Percentiles rank a stretch among this genome's conserved stretches.
Evolutionary conservation across 2,329 filamentous ascomycete species (phyloP).

Genomic region (Emericellopsis cladophorae): DNA sequence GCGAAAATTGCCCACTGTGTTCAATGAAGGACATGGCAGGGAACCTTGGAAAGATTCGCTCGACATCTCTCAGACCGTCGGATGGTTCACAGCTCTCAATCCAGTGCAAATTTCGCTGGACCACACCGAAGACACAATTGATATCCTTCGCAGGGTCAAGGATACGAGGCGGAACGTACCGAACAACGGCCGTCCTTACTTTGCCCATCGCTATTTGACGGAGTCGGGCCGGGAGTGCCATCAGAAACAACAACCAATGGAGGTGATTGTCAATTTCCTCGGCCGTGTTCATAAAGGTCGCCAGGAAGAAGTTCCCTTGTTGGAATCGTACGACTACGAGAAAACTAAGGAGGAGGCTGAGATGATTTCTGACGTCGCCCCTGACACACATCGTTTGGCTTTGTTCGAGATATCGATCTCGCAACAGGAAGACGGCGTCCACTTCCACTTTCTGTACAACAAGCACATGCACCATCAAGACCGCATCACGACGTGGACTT

Average conservation of each 20-base stretch:
- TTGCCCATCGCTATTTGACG: constrained; percentile 19
- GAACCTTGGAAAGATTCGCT: constrained; percentile 16
- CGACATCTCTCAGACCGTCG: constrained; percentile 21
- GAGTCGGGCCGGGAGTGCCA: constrained; percentile 15
- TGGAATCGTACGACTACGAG: constrained; percentile 1
- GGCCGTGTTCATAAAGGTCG: constrained; percentile 4
- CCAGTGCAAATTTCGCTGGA: constrained; percentile 10
- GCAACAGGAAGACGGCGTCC: constrained; percentile 11
- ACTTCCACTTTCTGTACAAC: not conserved
- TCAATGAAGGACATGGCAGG: constrained; percentile 21
- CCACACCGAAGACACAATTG: not conserved
- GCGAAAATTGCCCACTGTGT: constrained; percentile 13
- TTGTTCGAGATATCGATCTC: constrained; percentile 10
- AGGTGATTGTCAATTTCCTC: constrained; percentile 36
- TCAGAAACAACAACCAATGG: constrained; percentile 21
- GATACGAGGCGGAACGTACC: constrained; percentile 11
- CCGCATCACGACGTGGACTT: not conserved
- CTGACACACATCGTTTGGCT: constrained; percentile 3
- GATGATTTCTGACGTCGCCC: constrained; percentile 1
- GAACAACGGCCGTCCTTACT: constrained; percentile 23
- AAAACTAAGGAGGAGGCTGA: constrained; percentile 1
- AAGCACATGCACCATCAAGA: constrained; percentile 1
- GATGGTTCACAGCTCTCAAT: constrained; percentile 24
- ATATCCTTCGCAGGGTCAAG: constrained; percentile 7
- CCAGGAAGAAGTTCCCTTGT: not conserved